phyloP scores from a whole-genome alignment of 495 filamentous ascomycete genomes.

The Bacidia gigantensis region DNA sequence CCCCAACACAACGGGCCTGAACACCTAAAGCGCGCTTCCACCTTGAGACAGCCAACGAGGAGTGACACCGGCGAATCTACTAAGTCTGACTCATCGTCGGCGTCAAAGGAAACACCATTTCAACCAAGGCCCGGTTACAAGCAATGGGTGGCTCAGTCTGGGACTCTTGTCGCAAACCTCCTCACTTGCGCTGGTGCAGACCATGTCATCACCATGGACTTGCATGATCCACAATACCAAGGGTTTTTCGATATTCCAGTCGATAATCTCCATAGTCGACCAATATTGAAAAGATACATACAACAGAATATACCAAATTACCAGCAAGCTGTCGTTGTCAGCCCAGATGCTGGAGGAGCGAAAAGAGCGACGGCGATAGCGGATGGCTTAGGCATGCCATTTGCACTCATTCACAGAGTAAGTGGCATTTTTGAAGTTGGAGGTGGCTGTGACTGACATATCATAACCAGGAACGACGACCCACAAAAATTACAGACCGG shows the following conservation, averaged over 20 bases:
- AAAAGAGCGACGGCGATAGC: slow-evolving; percentile 97
- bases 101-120: slow-evolving; percentile 42
- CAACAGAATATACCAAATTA: slow-evolving; percentile 74
- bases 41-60: slow-evolving; percentile 31
- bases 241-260: slow-evolving; percentile 93
- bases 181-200: slow-evolving; percentile 92
- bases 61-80: slow-evolving; percentile 50
- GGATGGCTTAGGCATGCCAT: slow-evolving; percentile 79
- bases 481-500: slow-evolving; percentile 82
- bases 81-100: slow-evolving; percentile 33
- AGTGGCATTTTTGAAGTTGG: too few relatives aligned
- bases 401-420: slow-evolving; percentile 97
- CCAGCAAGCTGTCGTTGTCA: slow-evolving; percentile 82
- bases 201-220: slow-evolving; percentile 89
- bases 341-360: slow-evolving; percentile 89
- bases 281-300: slow-evolving; percentile 81
- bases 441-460: too few relatives aligned
- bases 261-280: slow-evolving; percentile 86
- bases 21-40: slow-evolving; percentile 25
- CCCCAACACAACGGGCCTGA: slow-evolving; percentile 17
- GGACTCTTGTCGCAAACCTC: slow-evolving; percentile 86
- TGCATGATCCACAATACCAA: slow-evolving; percentile 97
- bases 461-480: slow-evolving; percentile 78
- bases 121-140: slow-evolving; percentile 83
- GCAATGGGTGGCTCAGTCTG: slow-evolving; percentile 96